These are phyloP conservation scores for Ustilago xerochloae DNA, from an alignment of 1,284 basidiomycete genomes.

Conservation along the genomic window DNA sequence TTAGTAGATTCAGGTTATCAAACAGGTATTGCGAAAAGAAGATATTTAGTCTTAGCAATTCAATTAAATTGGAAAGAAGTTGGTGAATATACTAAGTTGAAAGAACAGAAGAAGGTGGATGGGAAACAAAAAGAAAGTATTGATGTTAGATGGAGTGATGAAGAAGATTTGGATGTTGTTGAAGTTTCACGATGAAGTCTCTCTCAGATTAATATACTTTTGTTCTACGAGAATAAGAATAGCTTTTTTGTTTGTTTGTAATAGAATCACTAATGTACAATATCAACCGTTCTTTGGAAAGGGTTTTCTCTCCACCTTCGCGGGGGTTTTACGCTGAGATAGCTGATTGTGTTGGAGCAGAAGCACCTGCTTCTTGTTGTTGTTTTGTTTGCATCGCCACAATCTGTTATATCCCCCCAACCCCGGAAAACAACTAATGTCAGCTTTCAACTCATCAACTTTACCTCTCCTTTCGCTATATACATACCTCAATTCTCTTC, in stretches of 20 bases:
- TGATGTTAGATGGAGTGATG: slow-evolving; percentile 11
- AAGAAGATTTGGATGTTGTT: slow-evolving; percentile 28
- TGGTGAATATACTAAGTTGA: neutral
- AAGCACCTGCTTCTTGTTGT: slow-evolving; percentile 36
- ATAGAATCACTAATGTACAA: slow-evolving; percentile 22
- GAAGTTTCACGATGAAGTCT: slow-evolving; percentile 11
- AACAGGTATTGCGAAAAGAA: neutral
- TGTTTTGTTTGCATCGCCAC: slow-evolving; percentile 51
- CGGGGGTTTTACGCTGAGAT: slow-evolving; percentile 12
- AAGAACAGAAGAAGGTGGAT: neutral
- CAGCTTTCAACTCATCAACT: neutral
- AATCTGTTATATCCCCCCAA: slow-evolving; percentile 24
- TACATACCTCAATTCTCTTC: slow-evolving; percentile 55
- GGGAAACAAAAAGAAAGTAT: neutral
- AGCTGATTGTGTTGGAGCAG: neutral
- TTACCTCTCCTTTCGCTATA: neutral
- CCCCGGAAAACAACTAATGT: neutral
- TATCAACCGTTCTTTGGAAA: neutral
- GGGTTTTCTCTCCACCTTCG: no score
- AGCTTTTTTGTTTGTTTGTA: neutral
- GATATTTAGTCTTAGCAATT: slow-evolving; percentile 14
- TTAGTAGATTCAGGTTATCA: neutral
- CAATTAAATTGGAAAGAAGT: slow-evolving; percentile 20
- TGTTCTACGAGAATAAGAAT: neutral
- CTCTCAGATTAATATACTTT: neutral